phyloP scores from a whole-genome alignment of 495 filamentous ascomycete genomes.

The Aspergillus bertholletiae region DNA sequence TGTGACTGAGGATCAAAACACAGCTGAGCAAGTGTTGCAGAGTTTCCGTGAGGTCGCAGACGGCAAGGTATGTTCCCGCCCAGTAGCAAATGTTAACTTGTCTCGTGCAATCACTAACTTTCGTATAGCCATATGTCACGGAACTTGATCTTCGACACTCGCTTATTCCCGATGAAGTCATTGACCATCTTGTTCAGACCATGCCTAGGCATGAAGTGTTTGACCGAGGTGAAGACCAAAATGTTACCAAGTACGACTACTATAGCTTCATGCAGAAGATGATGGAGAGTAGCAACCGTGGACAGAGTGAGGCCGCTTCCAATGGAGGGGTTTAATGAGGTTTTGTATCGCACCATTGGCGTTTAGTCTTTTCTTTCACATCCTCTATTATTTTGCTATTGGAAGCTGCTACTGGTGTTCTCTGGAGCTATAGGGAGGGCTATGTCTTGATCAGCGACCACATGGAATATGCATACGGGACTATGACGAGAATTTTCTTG shows the following conservation, averaged over 20 bases:
- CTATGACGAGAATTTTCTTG: slow-evolving; percentile 19
- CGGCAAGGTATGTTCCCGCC: slow-evolving; percentile 64
- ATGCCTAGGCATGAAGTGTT: slow-evolving; percentile 80
- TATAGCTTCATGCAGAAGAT: slow-evolving; percentile 88
- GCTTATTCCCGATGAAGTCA: slow-evolving; percentile 90
- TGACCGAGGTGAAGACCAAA: slow-evolving; percentile 72
- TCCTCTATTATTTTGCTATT: slow-evolving; percentile 11
- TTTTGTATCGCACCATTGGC: slow-evolving; percentile 22
- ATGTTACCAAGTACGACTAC: slow-evolving; percentile 82
- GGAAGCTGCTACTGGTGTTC: slow-evolving; percentile 24
- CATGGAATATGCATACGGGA: slow-evolving; percentile 32
- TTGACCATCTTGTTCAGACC: slow-evolving; percentile 82
- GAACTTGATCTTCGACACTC: slow-evolving; percentile 94
- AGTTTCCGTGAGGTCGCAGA: slow-evolving; percentile 95
- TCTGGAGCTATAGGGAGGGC: slow-evolving; percentile 20
- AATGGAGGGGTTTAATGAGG: slow-evolving; percentile 30
- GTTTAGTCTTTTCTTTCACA: slow-evolving; percentile 17
- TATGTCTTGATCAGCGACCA: slow-evolving; percentile 18
- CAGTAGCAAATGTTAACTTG: background rate
- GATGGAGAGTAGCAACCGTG: slow-evolving; percentile 33
- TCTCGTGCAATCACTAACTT: slow-evolving; percentile 9
- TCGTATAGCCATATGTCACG: slow-evolving; percentile 80
- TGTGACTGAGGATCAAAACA: slow-evolving; percentile 97
- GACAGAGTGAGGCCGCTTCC: slow-evolving; percentile 3
- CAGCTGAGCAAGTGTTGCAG: slow-evolving; percentile 96